phyloP scores from a whole-genome alignment of 352 stramenopile genomes.

The Phytophthora europaea region DNA sequence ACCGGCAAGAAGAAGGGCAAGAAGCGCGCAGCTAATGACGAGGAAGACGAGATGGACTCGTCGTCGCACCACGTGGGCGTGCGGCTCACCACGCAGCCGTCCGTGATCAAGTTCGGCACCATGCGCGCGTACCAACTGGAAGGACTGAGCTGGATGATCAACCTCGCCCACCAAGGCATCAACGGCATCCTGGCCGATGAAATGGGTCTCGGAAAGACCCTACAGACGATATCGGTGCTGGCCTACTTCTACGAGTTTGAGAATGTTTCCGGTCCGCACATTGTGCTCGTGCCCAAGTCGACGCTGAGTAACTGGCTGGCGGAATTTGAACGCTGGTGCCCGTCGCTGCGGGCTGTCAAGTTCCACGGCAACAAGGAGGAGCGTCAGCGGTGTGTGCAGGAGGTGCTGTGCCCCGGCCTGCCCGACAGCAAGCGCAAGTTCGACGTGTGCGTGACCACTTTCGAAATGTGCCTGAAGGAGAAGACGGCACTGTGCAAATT shows the following conservation, averaged over 20 bases:
- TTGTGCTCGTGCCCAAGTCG: conserved; percentile 96
- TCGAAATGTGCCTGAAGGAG: conserved; percentile 96
- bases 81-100: conserved; percentile 93
- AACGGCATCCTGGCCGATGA: conserved; percentile 99
- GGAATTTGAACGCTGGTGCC: conserved; percentile 95
- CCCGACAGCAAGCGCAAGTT: conserved; percentile 95
- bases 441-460: conserved; percentile 98
- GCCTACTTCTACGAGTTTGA: conserved; percentile 89
- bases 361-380: conserved; percentile 95
- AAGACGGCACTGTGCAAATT: conserved; percentile 92
- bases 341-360: conserved; percentile 92
- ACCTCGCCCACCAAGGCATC: conserved; percentile 98
- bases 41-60: conserved; percentile 85
- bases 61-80: conserved; percentile 85
- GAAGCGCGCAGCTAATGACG: conserved; percentile 86
- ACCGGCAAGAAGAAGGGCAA: conserved; percentile 86
- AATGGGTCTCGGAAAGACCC: conserved; percentile 98
- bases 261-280: conserved; percentile 89
- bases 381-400: conserved; percentile 81
- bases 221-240: conserved; percentile 93
- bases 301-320: conserved; percentile 96
- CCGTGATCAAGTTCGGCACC: conserved; percentile 92
- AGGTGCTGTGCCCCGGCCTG: conserved; percentile 91
- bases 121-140: conserved; percentile 99
- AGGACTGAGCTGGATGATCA: conserved; percentile 99